phyloP scores from a whole-genome alignment of 371 early-diverging fungal genomes.

The Apophysomyces sp. region DNA sequence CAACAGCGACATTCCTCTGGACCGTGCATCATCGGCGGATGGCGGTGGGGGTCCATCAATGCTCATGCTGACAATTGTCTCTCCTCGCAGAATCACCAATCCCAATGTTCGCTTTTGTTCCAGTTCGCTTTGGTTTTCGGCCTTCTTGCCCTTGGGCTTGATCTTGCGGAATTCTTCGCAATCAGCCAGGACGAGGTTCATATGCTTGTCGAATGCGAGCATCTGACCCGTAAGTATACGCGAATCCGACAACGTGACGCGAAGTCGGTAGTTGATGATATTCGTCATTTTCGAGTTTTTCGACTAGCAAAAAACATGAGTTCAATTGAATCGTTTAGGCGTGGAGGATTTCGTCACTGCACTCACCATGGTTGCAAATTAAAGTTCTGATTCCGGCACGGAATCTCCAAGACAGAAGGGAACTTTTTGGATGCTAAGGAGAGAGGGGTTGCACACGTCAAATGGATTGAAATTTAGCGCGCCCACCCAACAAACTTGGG shows the following conservation, averaged over 20 bases:
- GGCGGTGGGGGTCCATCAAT: slow-evolving; percentile 93
- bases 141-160: slow-evolving; percentile 62
- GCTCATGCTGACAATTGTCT: slow-evolving; percentile 88
- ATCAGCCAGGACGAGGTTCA: slow-evolving; percentile 97
- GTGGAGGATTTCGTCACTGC: not conserved
- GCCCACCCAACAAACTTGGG: not conserved
- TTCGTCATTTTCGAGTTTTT: slow-evolving; percentile 88
- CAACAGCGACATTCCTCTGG: slow-evolving; percentile 48
- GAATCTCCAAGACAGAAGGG: not conserved
- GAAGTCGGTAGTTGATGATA: slow-evolving; percentile 93
- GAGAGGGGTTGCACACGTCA: slow-evolving; percentile 6
- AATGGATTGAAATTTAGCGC: slow-evolving; percentile 7
- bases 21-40: slow-evolving; percentile 57
- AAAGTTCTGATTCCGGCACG: not conserved
- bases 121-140: slow-evolving; percentile 45
- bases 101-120: slow-evolving; percentile 90
- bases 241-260: slow-evolving; percentile 90
- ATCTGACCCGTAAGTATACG: slow-evolving; percentile 94
- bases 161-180: slow-evolving; percentile 95
- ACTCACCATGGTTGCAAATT: not conserved
- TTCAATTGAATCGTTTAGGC: not conserved
- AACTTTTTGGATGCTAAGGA: not conserved
- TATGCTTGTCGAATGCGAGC: slow-evolving; percentile 98
- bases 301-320: slow-evolving; percentile 30
- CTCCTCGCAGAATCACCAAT: slow-evolving; percentile 93